Evolutionary conservation across 495 filamentous ascomycete genomes (phyloP), one percentile per base, ranked within the genome.

Genomic region (Aspergillus taichungensis): DNA sequence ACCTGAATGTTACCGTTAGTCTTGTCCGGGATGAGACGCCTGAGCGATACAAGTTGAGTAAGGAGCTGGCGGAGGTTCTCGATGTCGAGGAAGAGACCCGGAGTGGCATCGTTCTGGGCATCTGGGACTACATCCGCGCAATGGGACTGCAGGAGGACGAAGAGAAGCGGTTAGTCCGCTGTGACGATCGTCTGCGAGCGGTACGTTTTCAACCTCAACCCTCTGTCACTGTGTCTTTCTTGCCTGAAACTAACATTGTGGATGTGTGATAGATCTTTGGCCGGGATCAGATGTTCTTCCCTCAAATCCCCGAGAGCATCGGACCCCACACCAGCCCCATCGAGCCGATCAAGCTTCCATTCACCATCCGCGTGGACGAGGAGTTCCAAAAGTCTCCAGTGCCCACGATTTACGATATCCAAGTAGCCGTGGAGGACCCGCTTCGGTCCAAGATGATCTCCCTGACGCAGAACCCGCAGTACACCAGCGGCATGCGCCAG

Each of bases 71-170:
- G 27, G 86, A 94, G 43, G 73, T 99, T 8, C 69, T 97, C 13
- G 94, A 97, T 54, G 82, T 85, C 39, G 75, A 82, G 40, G 88
- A 94, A 56, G 94, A 89, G 41, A 90, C 90, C 11, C 78, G 87
- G 9, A 81, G 87, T 31, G 88, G 87, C 30, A 84, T 88, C 28
- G 79, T 94, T 13, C 83, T 91, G 70, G 89, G 85, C 24, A 76
- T 99, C 27, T 97, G 88, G 88, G 88, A 97, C 59, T 99, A 99
- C 59, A 84, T 94, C 51, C 83, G 84, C 47, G 76, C 85, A 13
- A 87, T 85, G 74, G 82, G 80, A 8, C 66, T 99, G 11, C 85
- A 91, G 59, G 91, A 96, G 51, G 87, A 95, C 44, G 90, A 95
- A 14, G 92, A 99, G 58, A 88, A 88, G 71, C 77, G 92, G 44